These are phyloP conservation scores for Citrus sp. DNA, from an alignment of 345 rosid genomes.

Conservation along the genomic window DNA sequence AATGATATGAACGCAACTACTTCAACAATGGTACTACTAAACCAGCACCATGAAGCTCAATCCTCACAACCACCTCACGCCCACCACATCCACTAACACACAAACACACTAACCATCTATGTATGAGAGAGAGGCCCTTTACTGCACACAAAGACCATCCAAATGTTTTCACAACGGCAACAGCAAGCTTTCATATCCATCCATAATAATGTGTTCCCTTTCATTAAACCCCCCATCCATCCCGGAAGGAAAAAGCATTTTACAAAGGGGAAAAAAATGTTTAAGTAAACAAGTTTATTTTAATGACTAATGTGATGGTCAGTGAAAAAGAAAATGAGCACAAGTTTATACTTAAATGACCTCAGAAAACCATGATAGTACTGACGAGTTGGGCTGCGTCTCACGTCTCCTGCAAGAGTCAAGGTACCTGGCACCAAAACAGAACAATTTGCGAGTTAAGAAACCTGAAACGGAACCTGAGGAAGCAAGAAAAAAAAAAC, in stretches of 20 bases:
- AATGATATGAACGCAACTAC: not conserved
- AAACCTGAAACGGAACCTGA: not conserved
- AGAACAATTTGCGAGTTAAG: not conserved
- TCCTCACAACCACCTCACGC: not conserved
- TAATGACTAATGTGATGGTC: too few relatives aligned
- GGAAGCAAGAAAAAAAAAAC: not conserved
- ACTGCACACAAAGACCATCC: not conserved
- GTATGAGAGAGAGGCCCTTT: not conserved
- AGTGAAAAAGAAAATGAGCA: not conserved
- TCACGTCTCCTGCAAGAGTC: slow-evolving; percentile 40
- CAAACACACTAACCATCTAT: not conserved
- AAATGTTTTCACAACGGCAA: too few relatives aligned
- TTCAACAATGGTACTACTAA: not conserved
- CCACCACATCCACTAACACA: not conserved
- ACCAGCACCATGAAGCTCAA: not conserved
- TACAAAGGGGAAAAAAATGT: not conserved
- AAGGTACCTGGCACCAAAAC: slow-evolving; percentile 31
- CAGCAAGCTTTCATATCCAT: not conserved
- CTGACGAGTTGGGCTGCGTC: slow-evolving; percentile 30
- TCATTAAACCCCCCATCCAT: not conserved
- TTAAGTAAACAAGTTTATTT: not conserved
- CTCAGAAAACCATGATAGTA: slow-evolving; percentile 42
- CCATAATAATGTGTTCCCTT: not conserved
- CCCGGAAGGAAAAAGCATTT: not conserved
- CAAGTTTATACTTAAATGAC: slow-evolving; percentile 15